Conservation (phyloP, 78 protist species). For the Planoprotostelium fungivorum region DNA sequence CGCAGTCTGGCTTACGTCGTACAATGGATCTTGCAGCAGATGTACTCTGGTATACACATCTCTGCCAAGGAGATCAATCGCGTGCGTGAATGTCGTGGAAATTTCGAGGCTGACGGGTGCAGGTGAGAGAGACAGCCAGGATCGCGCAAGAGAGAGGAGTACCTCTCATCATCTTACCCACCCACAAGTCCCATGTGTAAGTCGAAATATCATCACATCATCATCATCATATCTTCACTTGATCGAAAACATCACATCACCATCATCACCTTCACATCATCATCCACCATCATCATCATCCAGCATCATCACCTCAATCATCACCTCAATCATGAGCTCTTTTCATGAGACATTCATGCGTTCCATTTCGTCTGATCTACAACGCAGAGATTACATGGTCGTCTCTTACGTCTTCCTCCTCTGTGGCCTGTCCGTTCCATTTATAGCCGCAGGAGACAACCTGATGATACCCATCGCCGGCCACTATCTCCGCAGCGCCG, state of each 20-base stretch:
- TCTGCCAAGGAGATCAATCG: neutral
- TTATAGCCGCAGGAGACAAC: neutral
- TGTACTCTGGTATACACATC: neutral
- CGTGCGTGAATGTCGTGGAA: neutral
- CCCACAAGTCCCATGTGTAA: neutral
- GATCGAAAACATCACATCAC: too few relatives aligned
- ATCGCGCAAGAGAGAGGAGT: conserved; percentile 1
- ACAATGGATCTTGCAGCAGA: neutral
- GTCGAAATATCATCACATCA: neutral
- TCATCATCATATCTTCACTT: neutral
- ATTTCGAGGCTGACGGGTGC: neutral
- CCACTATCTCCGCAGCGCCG: neutral
- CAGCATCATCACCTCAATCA: too few relatives aligned
- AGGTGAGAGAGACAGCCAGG: conserved; percentile 8
- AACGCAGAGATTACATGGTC: neutral
- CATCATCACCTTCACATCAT: too few relatives aligned
- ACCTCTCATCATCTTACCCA: neutral
- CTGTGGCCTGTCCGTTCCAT: neutral
- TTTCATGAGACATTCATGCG: too few relatives aligned
- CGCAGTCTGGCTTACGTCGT: neutral
- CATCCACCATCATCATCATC: too few relatives aligned
- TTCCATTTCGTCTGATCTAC: too few relatives aligned
- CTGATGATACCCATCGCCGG: conserved; percentile 4
- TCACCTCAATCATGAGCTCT: too few relatives aligned
- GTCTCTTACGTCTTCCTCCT: neutral